phyloP scores from a whole-genome alignment of 2,329 filamentous ascomycete species.

The Diaporthe ampelina region DNA sequence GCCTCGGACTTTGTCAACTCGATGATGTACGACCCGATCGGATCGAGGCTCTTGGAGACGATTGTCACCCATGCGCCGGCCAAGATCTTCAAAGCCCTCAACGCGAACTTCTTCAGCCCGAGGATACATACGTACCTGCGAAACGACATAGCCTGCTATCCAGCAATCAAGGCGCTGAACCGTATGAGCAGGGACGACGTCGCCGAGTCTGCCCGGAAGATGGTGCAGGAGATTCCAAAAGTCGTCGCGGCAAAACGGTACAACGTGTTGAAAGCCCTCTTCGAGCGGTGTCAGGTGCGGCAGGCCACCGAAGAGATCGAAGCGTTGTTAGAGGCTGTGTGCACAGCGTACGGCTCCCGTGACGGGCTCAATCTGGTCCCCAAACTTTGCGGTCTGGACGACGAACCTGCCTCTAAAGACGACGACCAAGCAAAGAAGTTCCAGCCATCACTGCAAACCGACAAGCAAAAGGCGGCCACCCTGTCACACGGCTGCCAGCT shows the following conservation, averaged over 20 bases:
- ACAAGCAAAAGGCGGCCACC: conserved; percentile 70
- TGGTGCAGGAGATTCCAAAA: conserved; percentile 79
- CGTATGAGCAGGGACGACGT: conserved; percentile 90
- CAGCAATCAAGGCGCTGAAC: conserved; percentile 85
- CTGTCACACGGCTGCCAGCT: conserved; percentile 84
- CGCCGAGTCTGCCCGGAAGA: conserved; percentile 77
- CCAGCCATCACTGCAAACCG: conserved; percentile 51
- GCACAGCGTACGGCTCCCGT: conserved; percentile 60
- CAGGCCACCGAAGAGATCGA: conserved; percentile 46
- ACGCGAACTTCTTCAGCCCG: conserved; percentile 83
- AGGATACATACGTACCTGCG: conserved; percentile 85
- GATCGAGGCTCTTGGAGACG: conserved; percentile 89
- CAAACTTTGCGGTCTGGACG: conserved; percentile 63
- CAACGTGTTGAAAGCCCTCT: conserved; percentile 83
- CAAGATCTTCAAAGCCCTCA: conserved; percentile 91
- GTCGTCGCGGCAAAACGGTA: conserved; percentile 83
- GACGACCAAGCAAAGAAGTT: conserved; percentile 47
- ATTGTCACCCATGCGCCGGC: conserved; percentile 85
- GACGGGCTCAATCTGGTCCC: conserved; percentile 63
- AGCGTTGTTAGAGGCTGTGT: conserved; percentile 65
- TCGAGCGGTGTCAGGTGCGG: conserved; percentile 85
- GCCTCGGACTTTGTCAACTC: conserved; percentile 85
- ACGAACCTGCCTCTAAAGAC: conserved; percentile 47
- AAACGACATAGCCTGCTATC: conserved; percentile 92
- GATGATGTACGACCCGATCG: conserved; percentile 90